Percentiles rank a stretch among this genome's conserved stretches.
phyloP scores from a whole-genome alignment of 768 basidiomycete species.

The Naganishia vishniacii region DNA sequence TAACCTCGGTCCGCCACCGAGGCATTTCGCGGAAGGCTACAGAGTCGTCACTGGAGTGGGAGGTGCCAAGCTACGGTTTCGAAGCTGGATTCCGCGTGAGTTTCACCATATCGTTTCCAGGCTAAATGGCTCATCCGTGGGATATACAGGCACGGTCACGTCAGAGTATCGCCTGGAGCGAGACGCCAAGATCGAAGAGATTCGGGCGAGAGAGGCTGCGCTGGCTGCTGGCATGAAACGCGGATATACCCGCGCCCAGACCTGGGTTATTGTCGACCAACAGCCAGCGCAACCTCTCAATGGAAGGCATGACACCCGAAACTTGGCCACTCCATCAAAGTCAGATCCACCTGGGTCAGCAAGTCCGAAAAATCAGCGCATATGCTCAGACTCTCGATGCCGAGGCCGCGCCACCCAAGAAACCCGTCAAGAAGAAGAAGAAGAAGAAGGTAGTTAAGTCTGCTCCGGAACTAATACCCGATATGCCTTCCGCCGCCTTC shows the following conservation, averaged over 20 bases:
- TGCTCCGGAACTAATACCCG: background rate
- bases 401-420: background rate
- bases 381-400: background rate
- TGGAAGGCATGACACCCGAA: slow-evolving; percentile 13
- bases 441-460: slow-evolving; percentile 20
- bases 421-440: slow-evolving; percentile 15
- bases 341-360: slow-evolving; percentile 11
- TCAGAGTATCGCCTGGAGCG: slow-evolving; percentile 10
- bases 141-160: background rate
- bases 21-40: slow-evolving; percentile 8
- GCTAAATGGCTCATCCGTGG: too few species aligned
- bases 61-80: background rate
- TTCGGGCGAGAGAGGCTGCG: background rate
- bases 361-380: slow-evolving; percentile 9
- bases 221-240: background rate
- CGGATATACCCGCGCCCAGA: background rate
- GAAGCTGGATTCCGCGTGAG: slow-evolving; percentile 17
- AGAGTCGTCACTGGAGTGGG: slow-evolving; percentile 10
- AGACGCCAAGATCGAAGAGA: slow-evolving; percentile 12
- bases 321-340: background rate
- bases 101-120: background rate
- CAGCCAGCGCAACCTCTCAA: slow-evolving; percentile 11
- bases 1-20: background rate
- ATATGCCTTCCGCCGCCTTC: background rate
- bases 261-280: background rate